Evolutionary conservation across 108 stramenopile genomes (phyloP).

Genomic region (Cyclotella distinguenda): DNA sequence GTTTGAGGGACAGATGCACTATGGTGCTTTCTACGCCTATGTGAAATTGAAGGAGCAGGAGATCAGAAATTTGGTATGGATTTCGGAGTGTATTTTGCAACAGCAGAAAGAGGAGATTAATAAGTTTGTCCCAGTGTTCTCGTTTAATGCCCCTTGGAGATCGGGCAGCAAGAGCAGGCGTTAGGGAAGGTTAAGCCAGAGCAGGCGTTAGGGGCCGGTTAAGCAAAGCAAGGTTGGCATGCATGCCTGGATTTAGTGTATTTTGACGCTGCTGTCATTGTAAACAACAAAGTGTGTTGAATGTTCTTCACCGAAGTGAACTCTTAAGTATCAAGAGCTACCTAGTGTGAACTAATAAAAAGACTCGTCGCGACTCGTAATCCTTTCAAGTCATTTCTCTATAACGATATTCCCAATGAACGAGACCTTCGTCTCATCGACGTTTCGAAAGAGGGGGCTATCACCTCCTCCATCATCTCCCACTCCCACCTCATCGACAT

Average conservation of each 20-base stretch:
- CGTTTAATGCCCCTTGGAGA: conserved; percentile 90
- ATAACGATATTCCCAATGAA: too few species aligned
- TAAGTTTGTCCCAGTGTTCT: conserved; percentile 98
- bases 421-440: background rate
- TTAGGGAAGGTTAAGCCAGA: conserved; percentile 1
- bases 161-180: conserved; percentile 40
- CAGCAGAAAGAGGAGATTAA: conserved; percentile 97
- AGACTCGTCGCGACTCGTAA: too few species aligned
- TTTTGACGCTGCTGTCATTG: too few species aligned
- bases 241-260: too few species aligned
- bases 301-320: too few species aligned
- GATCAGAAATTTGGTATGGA: conserved; percentile 99
- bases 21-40: conserved; percentile 96
- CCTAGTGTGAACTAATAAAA: too few species aligned
- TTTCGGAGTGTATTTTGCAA: conserved; percentile 98
- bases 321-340: too few species aligned
- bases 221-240: too few species aligned
- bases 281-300: too few species aligned
- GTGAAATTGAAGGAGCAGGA: conserved; percentile 99
- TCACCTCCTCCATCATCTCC: background rate
- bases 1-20: conserved; percentile 99
- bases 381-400: too few species aligned
- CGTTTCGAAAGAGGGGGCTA: conserved; percentile 6
- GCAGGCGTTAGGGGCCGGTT: too few species aligned
- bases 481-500: too few species aligned